Base-by-base conservation (phyloP, 371 early-diverging fungal genomes). In the Rozella allomycis region DNA sequence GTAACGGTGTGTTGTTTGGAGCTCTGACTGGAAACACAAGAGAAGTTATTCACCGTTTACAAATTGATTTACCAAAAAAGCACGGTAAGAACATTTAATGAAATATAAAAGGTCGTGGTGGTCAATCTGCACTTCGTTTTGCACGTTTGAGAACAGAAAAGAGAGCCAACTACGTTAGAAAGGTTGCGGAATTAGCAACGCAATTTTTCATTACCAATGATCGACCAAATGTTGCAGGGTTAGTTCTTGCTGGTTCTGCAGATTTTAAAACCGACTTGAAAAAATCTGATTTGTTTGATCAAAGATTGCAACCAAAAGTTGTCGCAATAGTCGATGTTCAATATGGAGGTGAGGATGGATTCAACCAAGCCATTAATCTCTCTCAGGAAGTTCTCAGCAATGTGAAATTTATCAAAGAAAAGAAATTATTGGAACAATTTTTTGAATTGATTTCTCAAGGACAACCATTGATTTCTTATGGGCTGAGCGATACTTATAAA, bases 91-190 rank as follows among this genome's bases (percentile, higher is more conserved):
- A 12, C 19, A 2, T 10, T 18, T 13, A 19, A 17, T 17, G 27
- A 33, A 16, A 19, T 25, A 8, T 35, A 44, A 13, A 45, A n/a
- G 14, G 88, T 34, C 80, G 98, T 57, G 99, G 98, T 66, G 99
- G 98, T 71, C 98, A 98, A 61, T 94, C 96, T 14, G 96, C 98
- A 13, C 74, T 96, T 40, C 88, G 98, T 75, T 99, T 99, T 64
- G 81, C 97, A 4, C 86, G 98, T 70, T 71, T 97, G 25, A 77
- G 98, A 46, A 81, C 88, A 41, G 98, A 99, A 54, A 96, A 90
- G 63, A 81, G 98, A 33, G 87, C 91, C 64, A 85, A 96, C 48
- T 98, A 98, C 47, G 78, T 98, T 30, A 82, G 94, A 45, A 98
- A 97, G 63, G 90, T 98, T 17, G 90, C 88, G 14, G 98, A 98